These are phyloP conservation scores for Colletotrichum lini DNA, from an alignment of 2,329 filamentous ascomycete genomes.

Conservation along the genomic window DNA sequence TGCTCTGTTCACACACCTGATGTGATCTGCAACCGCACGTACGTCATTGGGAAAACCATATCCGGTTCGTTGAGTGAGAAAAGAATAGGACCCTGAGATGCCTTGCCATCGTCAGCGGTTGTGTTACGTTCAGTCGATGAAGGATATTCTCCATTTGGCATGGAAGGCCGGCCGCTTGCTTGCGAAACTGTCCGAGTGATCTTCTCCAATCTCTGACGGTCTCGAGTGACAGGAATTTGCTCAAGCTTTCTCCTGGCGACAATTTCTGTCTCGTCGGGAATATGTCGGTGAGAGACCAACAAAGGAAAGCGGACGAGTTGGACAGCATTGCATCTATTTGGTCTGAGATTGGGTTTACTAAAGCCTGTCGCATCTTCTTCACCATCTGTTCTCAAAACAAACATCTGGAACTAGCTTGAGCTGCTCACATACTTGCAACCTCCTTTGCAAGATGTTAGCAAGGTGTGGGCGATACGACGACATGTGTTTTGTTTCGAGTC, in stretches of 20 bases:
- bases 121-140: slow-evolving; percentile 3
- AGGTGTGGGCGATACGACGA: slow-evolving; percentile 13
- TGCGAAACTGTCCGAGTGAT: slow-evolving; percentile 1
- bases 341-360: background rate
- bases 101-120: background rate
- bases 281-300: slow-evolving; percentile 16
- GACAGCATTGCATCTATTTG: background rate
- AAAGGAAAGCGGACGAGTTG: slow-evolving; percentile 20
- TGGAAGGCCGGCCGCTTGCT: slow-evolving; percentile 2
- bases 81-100: slow-evolving; percentile 13
- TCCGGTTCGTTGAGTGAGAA: background rate
- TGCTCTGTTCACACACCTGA: background rate
- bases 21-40: background rate
- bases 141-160: background rate
- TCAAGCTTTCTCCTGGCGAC: slow-evolving; percentile 22
- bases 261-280: slow-evolving; percentile 21
- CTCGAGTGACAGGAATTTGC: background rate
- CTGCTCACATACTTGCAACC: background rate
- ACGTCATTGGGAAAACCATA: background rate
- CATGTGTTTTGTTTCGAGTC: slow-evolving; percentile 29
- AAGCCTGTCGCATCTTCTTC: slow-evolving; percentile 7
- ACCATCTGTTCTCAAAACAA: too few species aligned
- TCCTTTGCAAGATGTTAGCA: slow-evolving; percentile 21
- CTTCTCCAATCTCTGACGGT: slow-evolving; percentile 10
- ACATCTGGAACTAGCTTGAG: background rate